phyloP scores from a whole-genome alignment of 805 yeast genomes.

The Lipomyces starkeyi region DNA sequence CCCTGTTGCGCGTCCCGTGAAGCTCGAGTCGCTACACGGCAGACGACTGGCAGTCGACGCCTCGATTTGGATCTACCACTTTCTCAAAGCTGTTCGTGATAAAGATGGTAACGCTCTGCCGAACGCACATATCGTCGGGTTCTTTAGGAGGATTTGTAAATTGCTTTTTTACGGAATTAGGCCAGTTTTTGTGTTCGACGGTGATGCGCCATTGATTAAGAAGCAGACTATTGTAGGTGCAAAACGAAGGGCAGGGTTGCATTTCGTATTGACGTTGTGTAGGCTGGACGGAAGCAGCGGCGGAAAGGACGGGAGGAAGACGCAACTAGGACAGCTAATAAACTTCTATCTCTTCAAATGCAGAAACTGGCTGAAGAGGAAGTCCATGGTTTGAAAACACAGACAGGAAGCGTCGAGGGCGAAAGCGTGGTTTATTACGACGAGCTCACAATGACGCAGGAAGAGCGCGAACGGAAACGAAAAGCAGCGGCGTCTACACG shows the following conservation, averaged over 20 bases:
- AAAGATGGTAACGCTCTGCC: constrained; percentile 75
- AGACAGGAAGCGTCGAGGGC: constrained; percentile 12
- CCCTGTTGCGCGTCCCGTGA: constrained; percentile 88
- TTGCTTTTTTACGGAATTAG: constrained; percentile 81
- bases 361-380: constrained; percentile 59
- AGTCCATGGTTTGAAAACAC: constrained; percentile 19
- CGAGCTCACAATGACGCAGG: constrained; percentile 25
- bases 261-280: not conserved
- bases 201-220: constrained; percentile 88
- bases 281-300: constrained; percentile 65
- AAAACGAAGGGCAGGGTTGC: too few relatives aligned
- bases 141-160: constrained; percentile 91
- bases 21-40: constrained; percentile 80
- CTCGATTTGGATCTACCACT: constrained; percentile 97
- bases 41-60: constrained; percentile 93
- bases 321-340: constrained; percentile 77
- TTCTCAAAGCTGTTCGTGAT: constrained; percentile 91
- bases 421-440: constrained; percentile 29
- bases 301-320: constrained; percentile 75
- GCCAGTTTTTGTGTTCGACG: constrained; percentile 94
- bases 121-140: constrained; percentile 92
- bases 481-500: constrained; percentile 17
- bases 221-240: constrained; percentile 64
- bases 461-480: constrained; percentile 25
- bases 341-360: constrained; percentile 77